A percentile compares a stretch with the other conserved stretches of the same genome.
Evolutionary conservation across 352 stramenopile genomes (phyloP).

Genomic region (Phytophthora cactorum): DNA sequence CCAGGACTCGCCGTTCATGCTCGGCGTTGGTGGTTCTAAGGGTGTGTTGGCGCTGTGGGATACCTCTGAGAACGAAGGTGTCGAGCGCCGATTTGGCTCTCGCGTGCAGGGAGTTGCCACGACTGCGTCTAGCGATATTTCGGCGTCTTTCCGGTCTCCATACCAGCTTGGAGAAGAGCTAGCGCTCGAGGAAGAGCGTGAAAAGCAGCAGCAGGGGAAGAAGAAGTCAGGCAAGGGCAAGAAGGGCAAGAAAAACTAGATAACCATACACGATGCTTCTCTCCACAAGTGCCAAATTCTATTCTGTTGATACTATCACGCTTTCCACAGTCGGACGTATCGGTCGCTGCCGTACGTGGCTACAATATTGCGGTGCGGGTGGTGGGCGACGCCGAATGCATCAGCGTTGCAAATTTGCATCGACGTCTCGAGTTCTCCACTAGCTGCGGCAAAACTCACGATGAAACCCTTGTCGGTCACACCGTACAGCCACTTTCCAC

Average conservation of each 20-base stretch:
- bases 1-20: constrained; percentile 87
- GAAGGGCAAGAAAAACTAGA: constrained; percentile 50
- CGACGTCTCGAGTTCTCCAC: constrained; percentile 65
- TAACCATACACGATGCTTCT: constrained; percentile 22
- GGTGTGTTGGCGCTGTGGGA: constrained; percentile 92
- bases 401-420: constrained; percentile 88
- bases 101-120: constrained; percentile 52
- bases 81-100: constrained; percentile 85
- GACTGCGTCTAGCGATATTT: constrained; percentile 54
- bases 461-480: constrained; percentile 89
- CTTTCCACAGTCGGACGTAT: constrained; percentile 86
- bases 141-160: constrained; percentile 75
- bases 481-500: constrained; percentile 87
- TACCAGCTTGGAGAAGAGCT: constrained; percentile 83
- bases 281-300: background rate
- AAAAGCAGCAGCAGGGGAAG: constrained; percentile 52
- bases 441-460: constrained; percentile 67
- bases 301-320: constrained; percentile 31
- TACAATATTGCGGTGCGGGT: constrained; percentile 90
- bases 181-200: constrained; percentile 70
- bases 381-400: constrained; percentile 82
- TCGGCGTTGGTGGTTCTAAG: constrained; percentile 90
- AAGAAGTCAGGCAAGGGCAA: constrained; percentile 56
- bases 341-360: constrained; percentile 89
- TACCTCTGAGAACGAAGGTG: constrained; percentile 84